These are phyloP conservation scores for Apiotrichum brassicae DNA, from an alignment of 1,284 basidiomycete species.

Conservation along the genomic window DNA sequence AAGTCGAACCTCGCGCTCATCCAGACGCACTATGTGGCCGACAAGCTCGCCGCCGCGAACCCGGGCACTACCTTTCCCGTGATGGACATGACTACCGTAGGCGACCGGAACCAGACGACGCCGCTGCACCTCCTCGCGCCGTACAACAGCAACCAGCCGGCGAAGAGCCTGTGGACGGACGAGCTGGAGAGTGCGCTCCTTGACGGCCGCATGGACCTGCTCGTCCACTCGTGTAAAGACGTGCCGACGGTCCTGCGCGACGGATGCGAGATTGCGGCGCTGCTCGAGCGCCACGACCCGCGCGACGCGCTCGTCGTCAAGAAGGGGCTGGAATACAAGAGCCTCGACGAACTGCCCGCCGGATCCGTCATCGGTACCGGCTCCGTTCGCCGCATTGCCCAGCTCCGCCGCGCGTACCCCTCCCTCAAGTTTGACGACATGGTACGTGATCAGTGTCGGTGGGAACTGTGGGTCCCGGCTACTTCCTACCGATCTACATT, in stretches of 20 bases:
- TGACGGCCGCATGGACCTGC: conserved; percentile 72
- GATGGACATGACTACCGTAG: conserved; percentile 80
- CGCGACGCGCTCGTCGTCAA: conserved; percentile 86
- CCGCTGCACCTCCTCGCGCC: conserved; percentile 50
- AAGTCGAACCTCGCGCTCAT: conserved; percentile 76
- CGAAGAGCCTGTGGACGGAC: conserved; percentile 89
- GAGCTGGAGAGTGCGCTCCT: conserved; percentile 82
- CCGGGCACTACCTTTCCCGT: conserved; percentile 56
- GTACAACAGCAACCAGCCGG: conserved; percentile 44
- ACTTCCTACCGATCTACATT: no score
- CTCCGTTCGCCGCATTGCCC: conserved; percentile 86
- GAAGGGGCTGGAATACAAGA: conserved; percentile 64
- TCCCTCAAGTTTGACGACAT: conserved; percentile 79
- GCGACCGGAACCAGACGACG: conserved; percentile 79
- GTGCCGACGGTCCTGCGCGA: conserved; percentile 80
- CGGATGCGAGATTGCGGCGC: conserved; percentile 78
- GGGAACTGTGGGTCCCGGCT: no score
- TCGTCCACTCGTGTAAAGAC: conserved; percentile 92
- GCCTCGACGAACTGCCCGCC: conserved; percentile 74
- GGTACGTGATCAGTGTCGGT: conserved; percentile 53
- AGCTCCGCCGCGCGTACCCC: conserved; percentile 74
- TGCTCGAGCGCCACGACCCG: conserved; percentile 82
- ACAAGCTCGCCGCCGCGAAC: conserved; percentile 53
- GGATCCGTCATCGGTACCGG: conserved; percentile 92
- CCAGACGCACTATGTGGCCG: conserved; percentile 71